Base-by-base conservation (phyloP, 805 yeast species). In the Phaffomyces opuntiae region DNA sequence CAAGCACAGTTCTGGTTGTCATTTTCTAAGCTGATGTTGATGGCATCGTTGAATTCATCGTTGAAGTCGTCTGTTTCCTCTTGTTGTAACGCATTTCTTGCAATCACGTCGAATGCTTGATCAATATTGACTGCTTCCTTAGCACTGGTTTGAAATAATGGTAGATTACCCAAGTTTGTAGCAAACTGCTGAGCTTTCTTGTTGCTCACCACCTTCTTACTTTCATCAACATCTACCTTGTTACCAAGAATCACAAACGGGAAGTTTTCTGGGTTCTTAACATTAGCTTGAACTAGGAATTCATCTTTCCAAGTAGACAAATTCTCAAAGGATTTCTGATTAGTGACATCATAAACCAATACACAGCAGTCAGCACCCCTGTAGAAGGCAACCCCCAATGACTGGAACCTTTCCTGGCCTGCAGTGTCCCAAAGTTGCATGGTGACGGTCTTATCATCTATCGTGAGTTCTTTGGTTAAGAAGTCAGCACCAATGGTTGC, bases 301-400 rank as follows among this genome's bases (percentile, higher is more conserved):
- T 91, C 98, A 66, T 93, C 98, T 60, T 90, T 82, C 98, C 98
- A 91, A 46, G 86, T 77, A 43, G 86, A 81, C 49, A 93, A 73
- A 57, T 84, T 83, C 63, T 91, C 96, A 66, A 91, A 87, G 7
- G 96, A 86, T 67, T 91, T 90, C 50, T 87, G 83, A 67, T 93
- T 93, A 51, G 96, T 91, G 42, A 93, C 98, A 62, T 91, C 99
- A 63, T 86, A 91, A 54, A 93, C 95, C 49, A 91, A 74, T 9
- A 91, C 96, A 68, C 98, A 93, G 67, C 98, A 93, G 66, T 93
- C 98, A 1, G 98, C 96, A 34, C 98, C 98, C 58, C 99, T 75
- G 66, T 93, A 91, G 64, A 91, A 91, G 0, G 98, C 98, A 38
- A 91, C 97, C 14, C 98, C 98, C 50, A 91, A 72, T 48, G 95